A percentile compares a stretch with the other conserved stretches of the same genome.
These are phyloP conservation scores for Pittosporum tobira DNA, from an alignment of 129 eudicot species.

Conservation along the genomic window DNA sequence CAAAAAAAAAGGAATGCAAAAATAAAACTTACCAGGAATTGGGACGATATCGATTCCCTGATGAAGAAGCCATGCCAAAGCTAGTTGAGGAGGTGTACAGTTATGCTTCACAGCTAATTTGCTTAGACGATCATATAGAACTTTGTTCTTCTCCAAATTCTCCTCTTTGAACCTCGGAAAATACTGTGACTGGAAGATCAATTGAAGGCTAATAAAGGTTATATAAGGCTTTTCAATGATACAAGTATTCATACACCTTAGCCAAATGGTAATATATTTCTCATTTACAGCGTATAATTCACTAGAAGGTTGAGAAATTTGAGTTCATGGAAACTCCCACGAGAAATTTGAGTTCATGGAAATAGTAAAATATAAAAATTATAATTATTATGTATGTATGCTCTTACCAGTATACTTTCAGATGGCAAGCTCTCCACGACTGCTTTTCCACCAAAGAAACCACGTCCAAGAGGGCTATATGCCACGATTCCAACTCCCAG, in stretches of 20 bases:
- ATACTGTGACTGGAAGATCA: conserved; percentile 1
- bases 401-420: conserved; percentile 35
- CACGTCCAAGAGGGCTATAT: conserved; percentile 65
- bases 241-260: neutral
- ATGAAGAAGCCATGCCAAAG: conserved; percentile 20
- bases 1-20: neutral
- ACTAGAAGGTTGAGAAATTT: neutral
- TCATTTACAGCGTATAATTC: neutral
- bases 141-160: conserved; percentile 19
- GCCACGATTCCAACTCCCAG: too few relatives aligned
- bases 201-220: neutral
- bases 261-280: too few relatives aligned
- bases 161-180: conserved; percentile 7
- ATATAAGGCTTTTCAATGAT: neutral
- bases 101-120: conserved; percentile 10
- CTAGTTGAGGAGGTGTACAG: conserved; percentile 20
- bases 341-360: neutral
- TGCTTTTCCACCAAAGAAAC: conserved; percentile 65
- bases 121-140: conserved; percentile 5
- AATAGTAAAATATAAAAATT: neutral
- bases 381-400: neutral
- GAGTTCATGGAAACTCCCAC: neutral
- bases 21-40: conserved; percentile 10
- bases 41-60: conserved; percentile 19
- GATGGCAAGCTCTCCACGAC: conserved; percentile 39